Evolutionary conservation across 2,329 filamentous ascomycete species (phyloP).

Genomic region (Colletotrichum brevisporum): DNA sequence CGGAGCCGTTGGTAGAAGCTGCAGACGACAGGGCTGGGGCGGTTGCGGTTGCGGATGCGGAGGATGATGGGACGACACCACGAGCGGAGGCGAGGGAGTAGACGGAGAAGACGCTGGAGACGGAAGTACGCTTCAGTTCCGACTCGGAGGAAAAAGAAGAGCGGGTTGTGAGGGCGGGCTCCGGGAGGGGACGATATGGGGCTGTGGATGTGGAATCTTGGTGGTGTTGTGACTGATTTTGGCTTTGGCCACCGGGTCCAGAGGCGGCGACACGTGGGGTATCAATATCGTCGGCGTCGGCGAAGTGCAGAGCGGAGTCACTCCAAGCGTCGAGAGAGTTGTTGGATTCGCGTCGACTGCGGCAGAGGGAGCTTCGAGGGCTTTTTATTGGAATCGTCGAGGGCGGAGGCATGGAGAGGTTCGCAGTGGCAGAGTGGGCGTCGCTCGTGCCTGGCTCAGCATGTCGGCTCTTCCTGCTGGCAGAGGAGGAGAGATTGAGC

Average conservation of each 20-base stretch:
- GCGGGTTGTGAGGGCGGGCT: conserved; percentile 61
- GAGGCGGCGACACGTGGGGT: conserved; percentile 61
- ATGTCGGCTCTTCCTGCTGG: conserved; percentile 69
- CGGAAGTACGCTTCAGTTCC: conserved; percentile 77
- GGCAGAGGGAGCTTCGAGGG: conserved; percentile 57
- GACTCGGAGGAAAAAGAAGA: conserved; percentile 66
- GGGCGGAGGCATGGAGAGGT: conserved; percentile 75
- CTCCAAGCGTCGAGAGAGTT: conserved; percentile 56
- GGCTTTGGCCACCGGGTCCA: conserved; percentile 46
- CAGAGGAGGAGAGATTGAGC: conserved; percentile 62
- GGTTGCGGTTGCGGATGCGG: conserved; percentile 59
- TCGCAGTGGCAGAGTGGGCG: conserved; percentile 70
- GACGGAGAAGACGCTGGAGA: conserved; percentile 81
- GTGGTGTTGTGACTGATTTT: conserved; percentile 18
- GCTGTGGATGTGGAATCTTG: conserved; percentile 44
- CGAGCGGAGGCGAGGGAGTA: conserved; percentile 77
- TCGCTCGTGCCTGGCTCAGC: conserved; percentile 72
- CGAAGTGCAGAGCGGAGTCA: conserved; percentile 58
- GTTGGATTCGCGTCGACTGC: conserved; percentile 60
- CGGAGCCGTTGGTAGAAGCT: conserved; percentile 67
- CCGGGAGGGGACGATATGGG: conserved; percentile 58
- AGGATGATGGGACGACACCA: conserved; percentile 65
- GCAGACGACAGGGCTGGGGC: conserved; percentile 63
- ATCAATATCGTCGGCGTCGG: conserved; percentile 63
- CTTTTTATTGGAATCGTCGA: conserved; percentile 57